Evolutionary conservation across 2,329 filamentous ascomycete species (phyloP), one percentile per base, ranked within the genome.

Genomic region (Penicillium sp.): DNA sequence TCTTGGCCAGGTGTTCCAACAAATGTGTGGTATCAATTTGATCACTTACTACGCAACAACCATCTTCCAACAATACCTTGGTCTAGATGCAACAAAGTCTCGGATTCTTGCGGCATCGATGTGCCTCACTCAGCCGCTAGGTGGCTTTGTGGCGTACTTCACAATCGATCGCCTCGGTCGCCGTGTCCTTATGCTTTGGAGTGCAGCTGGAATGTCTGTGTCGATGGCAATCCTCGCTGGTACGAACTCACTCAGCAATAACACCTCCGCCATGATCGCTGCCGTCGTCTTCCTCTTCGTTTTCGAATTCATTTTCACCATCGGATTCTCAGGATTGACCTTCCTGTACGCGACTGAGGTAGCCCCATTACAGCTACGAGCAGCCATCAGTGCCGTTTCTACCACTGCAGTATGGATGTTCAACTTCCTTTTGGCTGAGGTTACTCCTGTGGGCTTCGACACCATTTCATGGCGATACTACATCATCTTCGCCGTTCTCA

Each of bases 341-440:
- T 86, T 85, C 71, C 73, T 86, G 21, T 86, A 86, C 70, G 83
- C 82, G 57, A 81, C 83, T 1, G 84, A 86, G 65, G 74, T 86
- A 13, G 82, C 83, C 0, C 83, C 70, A 1, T 53, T 71, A 16
- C 69, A 71, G 50, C 55, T 71, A 11, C 67, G 68, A 8, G 68
- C 83, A 1, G 78, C 81, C 19, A 84, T 55, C 39, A 55, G 37
- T 14, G 53, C 53, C 7, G 81, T 86, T 44, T 82, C 80, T 0
- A 85, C 83, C 0, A 82, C 67, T 11, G 64, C 68, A 6, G 73
- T 75, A 35, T 77, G 76, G 76, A 63, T 65, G 3, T 72, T 75
- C 62, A 74, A 72, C 46, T 76, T 75, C 59, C 61, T 76, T 6
- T 61, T 76, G 1, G 74, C 73, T 0, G 65, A 74, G 46, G 68